Conservation (phyloP, 2,329 filamentous ascomycete genomes). For the Colletotrichum sp. region DNA sequence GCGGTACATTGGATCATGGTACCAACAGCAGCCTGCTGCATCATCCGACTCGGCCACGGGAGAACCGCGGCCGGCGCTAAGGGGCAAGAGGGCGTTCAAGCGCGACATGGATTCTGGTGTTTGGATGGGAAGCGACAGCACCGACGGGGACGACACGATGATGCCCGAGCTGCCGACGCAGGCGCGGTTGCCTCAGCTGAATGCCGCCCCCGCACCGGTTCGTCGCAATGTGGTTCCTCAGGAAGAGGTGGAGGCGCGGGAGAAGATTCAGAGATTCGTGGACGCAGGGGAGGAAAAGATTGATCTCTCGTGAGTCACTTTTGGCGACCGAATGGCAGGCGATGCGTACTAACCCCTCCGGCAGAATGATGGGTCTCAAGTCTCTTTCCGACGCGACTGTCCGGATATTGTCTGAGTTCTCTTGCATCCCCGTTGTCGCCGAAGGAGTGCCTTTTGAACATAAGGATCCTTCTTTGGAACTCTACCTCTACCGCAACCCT, state of each 20-base stretch:
- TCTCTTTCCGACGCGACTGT: slow-evolving; percentile 62
- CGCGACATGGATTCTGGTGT: slow-evolving; percentile 73
- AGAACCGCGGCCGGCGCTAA: slow-evolving; percentile 41
- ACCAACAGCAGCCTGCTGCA: slow-evolving; percentile 56
- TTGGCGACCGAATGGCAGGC: neutral
- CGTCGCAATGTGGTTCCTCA: slow-evolving; percentile 34
- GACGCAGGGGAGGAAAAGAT: slow-evolving; percentile 65
- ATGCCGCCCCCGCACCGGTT: slow-evolving; percentile 29
- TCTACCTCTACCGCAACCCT: slow-evolving; percentile 67
- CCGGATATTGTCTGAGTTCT: slow-evolving; percentile 59
- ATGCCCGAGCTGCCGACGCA: slow-evolving; percentile 33
- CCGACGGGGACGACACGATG: slow-evolving; percentile 49
- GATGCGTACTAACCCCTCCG: neutral
- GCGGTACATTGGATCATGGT: slow-evolving; percentile 72
- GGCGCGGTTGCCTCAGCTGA: slow-evolving; percentile 43
- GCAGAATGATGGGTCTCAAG: slow-evolving; percentile 51
- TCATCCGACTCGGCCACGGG: slow-evolving; percentile 55
- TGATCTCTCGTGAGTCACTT: slow-evolving; percentile 63
- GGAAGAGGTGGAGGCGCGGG: slow-evolving; percentile 49
- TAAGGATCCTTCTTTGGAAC: slow-evolving; percentile 61
- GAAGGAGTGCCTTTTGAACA: slow-evolving; percentile 65
- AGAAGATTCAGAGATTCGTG: slow-evolving; percentile 56
- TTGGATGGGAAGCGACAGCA: slow-evolving; percentile 68
- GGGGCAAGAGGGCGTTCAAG: slow-evolving; percentile 57
- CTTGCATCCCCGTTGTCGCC: slow-evolving; percentile 57